Conservation (phyloP, 306 rosid species). For the Begonia masoniana region DNA sequence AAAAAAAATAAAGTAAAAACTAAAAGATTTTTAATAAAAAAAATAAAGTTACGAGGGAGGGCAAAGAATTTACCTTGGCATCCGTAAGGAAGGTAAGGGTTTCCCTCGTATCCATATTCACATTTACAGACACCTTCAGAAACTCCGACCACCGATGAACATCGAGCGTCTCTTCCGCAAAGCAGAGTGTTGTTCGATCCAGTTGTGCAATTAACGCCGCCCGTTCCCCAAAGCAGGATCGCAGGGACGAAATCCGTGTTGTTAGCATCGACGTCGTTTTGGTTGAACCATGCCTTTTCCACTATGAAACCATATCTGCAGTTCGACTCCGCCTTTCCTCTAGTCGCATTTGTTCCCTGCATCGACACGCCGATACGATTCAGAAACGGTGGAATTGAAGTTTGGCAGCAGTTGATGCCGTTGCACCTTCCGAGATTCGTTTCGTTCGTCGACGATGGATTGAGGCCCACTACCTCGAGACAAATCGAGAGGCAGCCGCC, state of each 20-base stretch:
- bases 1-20: too few species aligned
- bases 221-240: conserved; percentile 1
- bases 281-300: background rate
- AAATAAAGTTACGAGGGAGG: too few species aligned
- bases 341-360: background rate
- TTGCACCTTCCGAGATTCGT: background rate
- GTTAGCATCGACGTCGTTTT: background rate
- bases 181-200: conserved; percentile 4
- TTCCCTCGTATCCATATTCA: background rate
- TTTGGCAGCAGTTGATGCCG: conserved; percentile 3
- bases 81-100: conserved; percentile 1
- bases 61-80: conserved; percentile 1
- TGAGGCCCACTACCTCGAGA: background rate
- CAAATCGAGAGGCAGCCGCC: conserved; percentile 3
- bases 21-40: too few species aligned
- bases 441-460: background rate
- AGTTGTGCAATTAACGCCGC: too few species aligned
- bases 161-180: background rate
- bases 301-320: conserved; percentile 11
- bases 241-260: background rate
- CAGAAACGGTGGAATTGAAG: background rate
- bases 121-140: background rate
- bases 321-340: background rate
- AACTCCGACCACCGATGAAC: too few species aligned
- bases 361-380: background rate